Evolutionary conservation across 495 filamentous ascomycete genomes (phyloP).

Genomic region (Chaetomidium leptoderma): DNA sequence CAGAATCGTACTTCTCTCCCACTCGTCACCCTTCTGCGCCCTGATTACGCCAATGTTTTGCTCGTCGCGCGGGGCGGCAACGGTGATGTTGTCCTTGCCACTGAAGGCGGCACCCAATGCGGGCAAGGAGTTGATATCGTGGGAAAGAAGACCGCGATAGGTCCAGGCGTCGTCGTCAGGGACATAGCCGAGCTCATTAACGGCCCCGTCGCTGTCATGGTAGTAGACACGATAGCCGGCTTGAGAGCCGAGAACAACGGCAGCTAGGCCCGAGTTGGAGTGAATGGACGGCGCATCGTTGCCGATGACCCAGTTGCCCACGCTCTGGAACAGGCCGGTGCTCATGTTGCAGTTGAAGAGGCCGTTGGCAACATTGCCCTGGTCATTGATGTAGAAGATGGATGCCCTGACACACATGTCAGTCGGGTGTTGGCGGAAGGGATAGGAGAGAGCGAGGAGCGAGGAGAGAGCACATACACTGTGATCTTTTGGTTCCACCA

Average conservation of each 20-base stretch:
- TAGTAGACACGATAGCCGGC: slow-evolving; percentile 37
- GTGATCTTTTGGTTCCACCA: slow-evolving; percentile 25
- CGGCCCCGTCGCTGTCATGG: slow-evolving; percentile 28
- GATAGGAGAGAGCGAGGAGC: too few species aligned
- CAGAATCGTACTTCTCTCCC: slow-evolving; percentile 25
- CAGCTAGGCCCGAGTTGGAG: slow-evolving; percentile 29
- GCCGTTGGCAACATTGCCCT: slow-evolving; percentile 27
- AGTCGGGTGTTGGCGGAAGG: background rate
- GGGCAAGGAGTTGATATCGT: slow-evolving; percentile 21
- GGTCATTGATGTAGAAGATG: slow-evolving; percentile 30
- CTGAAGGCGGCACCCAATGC: slow-evolving; percentile 28
- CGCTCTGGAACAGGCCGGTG: slow-evolving; percentile 25
- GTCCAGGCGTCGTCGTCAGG: slow-evolving; percentile 20
- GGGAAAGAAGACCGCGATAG: slow-evolving; percentile 25
- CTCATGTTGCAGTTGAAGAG: slow-evolving; percentile 32
- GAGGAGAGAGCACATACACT: slow-evolving; percentile 16
- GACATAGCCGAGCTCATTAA: slow-evolving; percentile 32
- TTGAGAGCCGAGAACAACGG: slow-evolving; percentile 27
- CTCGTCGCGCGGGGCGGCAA: slow-evolving; percentile 28
- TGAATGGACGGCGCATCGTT: slow-evolving; percentile 17
- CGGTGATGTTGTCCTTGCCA: slow-evolving; percentile 31
- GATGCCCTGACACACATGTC: slow-evolving; percentile 23
- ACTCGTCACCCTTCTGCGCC: slow-evolving; percentile 23
- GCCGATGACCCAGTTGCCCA: slow-evolving; percentile 29
- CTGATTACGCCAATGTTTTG: slow-evolving; percentile 29